Evolutionary conservation across 495 filamentous ascomycete genomes (phyloP).

Genomic region (Penicillium roqueforti): DNA sequence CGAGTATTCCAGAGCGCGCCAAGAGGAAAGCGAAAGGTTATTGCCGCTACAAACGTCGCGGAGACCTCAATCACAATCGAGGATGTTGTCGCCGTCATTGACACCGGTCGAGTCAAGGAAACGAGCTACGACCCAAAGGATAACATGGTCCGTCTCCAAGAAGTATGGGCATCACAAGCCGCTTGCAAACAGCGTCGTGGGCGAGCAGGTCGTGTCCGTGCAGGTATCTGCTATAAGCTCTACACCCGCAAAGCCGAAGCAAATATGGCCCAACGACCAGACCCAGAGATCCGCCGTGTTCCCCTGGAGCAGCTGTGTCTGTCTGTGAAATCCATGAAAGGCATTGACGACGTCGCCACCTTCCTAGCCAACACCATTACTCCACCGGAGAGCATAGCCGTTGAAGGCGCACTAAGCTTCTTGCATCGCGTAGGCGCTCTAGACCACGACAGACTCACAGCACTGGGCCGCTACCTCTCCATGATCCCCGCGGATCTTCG

Average conservation of each 20-base stretch:
- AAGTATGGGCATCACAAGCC: constrained; percentile 91
- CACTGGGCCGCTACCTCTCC: constrained; percentile 82
- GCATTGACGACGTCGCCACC: constrained; percentile 67
- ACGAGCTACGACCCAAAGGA: constrained; percentile 88
- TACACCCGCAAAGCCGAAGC: constrained; percentile 80
- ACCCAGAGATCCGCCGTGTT: constrained; percentile 89
- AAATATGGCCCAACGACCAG: constrained; percentile 85
- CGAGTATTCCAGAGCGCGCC: constrained; percentile 79
- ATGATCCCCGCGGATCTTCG: constrained; percentile 94
- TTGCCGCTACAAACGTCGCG: constrained; percentile 92
- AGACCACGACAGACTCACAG: constrained; percentile 78
- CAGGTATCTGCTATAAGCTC: constrained; percentile 91
- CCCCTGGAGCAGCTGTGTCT: constrained; percentile 93
- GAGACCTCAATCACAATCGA: constrained; percentile 98
- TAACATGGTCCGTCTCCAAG: constrained; percentile 90
- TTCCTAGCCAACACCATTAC: constrained; percentile 87
- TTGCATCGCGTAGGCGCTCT: constrained; percentile 84
- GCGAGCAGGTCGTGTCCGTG: constrained; percentile 85
- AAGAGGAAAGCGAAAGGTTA: constrained; percentile 77
- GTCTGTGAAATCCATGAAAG: constrained; percentile 87
- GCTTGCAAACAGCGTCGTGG: constrained; percentile 97
- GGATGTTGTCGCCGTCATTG: constrained; percentile 94
- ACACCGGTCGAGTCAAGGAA: constrained; percentile 92
- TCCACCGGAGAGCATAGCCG: constrained; percentile 76
- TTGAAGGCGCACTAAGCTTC: constrained; percentile 75